These are phyloP conservation scores for Globisporangium lucens DNA, from an alignment of 352 stramenopile species.

Conservation along the genomic window DNA sequence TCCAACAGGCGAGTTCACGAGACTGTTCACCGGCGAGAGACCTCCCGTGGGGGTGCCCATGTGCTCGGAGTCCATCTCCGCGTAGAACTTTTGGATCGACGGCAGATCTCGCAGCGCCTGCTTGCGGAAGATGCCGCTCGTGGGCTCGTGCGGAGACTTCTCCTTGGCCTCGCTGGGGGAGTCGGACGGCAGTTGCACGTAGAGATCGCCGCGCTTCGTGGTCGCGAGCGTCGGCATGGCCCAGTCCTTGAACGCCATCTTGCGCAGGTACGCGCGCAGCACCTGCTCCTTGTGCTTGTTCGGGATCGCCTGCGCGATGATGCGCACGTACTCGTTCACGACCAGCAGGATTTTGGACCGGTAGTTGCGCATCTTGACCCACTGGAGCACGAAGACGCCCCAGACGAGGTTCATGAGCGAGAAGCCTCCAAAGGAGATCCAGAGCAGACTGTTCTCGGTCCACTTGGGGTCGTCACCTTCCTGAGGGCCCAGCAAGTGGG, in stretches of 20 bases:
- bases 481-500: background rate
- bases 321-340: conserved; percentile 25
- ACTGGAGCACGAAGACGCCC: conserved; percentile 16
- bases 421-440: conserved; percentile 21
- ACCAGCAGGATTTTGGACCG: conserved; percentile 13
- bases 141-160: conserved; percentile 15
- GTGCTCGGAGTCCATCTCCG: conserved; percentile 3
- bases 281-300: conserved; percentile 14
- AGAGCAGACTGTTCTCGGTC: conserved; percentile 17
- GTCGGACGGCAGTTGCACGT: conserved; percentile 21
- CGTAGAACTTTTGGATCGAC: conserved; percentile 22
- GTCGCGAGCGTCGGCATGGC: conserved; percentile 15
- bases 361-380: conserved; percentile 22
- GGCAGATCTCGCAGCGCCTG: conserved; percentile 18
- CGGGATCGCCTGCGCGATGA: conserved; percentile 20
- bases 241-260: conserved; percentile 11
- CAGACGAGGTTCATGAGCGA: conserved; percentile 30
- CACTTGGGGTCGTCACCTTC: background rate
- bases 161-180: conserved; percentile 15
- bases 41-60: background rate
- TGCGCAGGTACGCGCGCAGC: conserved; percentile 20
- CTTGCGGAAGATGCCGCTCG: conserved; percentile 21
- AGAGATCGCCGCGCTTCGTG: conserved; percentile 19
- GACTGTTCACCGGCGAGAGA: background rate
- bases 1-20: conserved; percentile 1